These are phyloP conservation scores for Rosa hybrid DNA, from an alignment of 331 rosid genomes.

Conservation along the genomic window DNA sequence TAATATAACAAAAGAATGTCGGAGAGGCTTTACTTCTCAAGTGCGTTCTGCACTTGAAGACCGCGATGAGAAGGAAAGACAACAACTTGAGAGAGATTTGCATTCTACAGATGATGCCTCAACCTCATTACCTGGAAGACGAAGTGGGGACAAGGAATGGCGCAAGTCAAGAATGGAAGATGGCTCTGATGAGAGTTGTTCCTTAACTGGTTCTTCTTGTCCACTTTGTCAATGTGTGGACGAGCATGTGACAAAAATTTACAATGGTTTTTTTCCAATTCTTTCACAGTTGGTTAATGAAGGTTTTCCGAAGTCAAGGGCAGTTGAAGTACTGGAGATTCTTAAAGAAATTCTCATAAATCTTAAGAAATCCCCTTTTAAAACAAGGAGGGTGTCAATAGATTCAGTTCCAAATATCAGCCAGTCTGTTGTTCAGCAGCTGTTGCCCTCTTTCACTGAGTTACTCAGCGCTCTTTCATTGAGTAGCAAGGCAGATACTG, in stretches of 20 bases:
- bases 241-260: slow-evolving; percentile 77
- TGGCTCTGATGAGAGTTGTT: slow-evolving; percentile 54
- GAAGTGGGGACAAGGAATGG: slow-evolving; percentile 92
- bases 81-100: slow-evolving; percentile 52
- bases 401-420: slow-evolving; percentile 38
- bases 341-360: slow-evolving; percentile 48
- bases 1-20: slow-evolving; percentile 54
- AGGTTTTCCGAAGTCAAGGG: slow-evolving; percentile 49
- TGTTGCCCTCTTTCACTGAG: slow-evolving; percentile 61
- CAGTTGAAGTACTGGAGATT: slow-evolving; percentile 53
- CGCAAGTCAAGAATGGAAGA: slow-evolving; percentile 75
- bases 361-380: slow-evolving; percentile 60
- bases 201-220: slow-evolving; percentile 60
- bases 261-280: slow-evolving; percentile 62
- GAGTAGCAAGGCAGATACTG: slow-evolving; percentile 43
- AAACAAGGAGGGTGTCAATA: slow-evolving; percentile 57
- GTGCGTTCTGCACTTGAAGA: slow-evolving; percentile 58
- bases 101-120: slow-evolving; percentile 52
- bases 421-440: slow-evolving; percentile 39
- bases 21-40: slow-evolving; percentile 57
- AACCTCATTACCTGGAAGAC: slow-evolving; percentile 87
- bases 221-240: slow-evolving; percentile 76
- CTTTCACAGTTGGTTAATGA: slow-evolving; percentile 56
- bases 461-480: slow-evolving; percentile 64
- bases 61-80: slow-evolving; percentile 67